Conservation (phyloP, 768 basidiomycete species). For the Pisolithus tinctorius region DNA sequence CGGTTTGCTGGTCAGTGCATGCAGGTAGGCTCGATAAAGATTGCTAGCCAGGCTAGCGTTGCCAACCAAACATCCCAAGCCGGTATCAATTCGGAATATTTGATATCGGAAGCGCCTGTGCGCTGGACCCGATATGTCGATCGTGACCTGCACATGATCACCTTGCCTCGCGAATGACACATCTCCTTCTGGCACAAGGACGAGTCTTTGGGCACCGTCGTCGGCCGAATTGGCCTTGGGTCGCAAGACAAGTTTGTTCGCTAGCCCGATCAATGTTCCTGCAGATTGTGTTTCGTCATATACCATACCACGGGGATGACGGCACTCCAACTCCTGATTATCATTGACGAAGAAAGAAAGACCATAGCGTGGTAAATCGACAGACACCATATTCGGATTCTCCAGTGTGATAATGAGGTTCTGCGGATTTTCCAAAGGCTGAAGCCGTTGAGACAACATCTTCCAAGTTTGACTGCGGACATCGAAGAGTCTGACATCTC, state of each 20-base stretch:
- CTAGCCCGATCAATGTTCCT: constrained; percentile 40
- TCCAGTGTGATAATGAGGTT: constrained; percentile 9
- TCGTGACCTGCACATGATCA: constrained; percentile 13
- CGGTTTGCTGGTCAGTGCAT: constrained; percentile 35
- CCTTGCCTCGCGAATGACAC: constrained; percentile 8
- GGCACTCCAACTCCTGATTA: constrained; percentile 30
- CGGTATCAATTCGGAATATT: constrained; percentile 24
- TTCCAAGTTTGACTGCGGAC: background rate
- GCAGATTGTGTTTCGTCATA: constrained; percentile 36
- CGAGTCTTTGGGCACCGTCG: constrained; percentile 11
- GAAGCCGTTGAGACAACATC: constrained; percentile 10
- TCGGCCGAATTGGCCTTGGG: constrained; percentile 7
- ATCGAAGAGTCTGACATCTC: background rate
- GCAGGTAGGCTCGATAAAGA: constrained; percentile 37
- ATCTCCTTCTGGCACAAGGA: constrained; percentile 36
- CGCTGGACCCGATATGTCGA: background rate
- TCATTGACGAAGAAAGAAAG: constrained; percentile 35
- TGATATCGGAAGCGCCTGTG: constrained; percentile 14
- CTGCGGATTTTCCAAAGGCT: constrained; percentile 15
- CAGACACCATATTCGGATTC: constrained; percentile 12
- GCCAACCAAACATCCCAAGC: constrained; percentile 24
- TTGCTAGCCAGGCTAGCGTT: constrained; percentile 20
- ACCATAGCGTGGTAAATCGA: constrained; percentile 34
- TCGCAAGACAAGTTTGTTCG: constrained; percentile 35
- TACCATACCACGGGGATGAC: constrained; percentile 35